Percentiles rank a stretch among this genome's conserved stretches.
These are phyloP conservation scores for Cladosporium colombiae DNA, from an alignment of 2,329 filamentous ascomycete species.

Conservation along the genomic window DNA sequence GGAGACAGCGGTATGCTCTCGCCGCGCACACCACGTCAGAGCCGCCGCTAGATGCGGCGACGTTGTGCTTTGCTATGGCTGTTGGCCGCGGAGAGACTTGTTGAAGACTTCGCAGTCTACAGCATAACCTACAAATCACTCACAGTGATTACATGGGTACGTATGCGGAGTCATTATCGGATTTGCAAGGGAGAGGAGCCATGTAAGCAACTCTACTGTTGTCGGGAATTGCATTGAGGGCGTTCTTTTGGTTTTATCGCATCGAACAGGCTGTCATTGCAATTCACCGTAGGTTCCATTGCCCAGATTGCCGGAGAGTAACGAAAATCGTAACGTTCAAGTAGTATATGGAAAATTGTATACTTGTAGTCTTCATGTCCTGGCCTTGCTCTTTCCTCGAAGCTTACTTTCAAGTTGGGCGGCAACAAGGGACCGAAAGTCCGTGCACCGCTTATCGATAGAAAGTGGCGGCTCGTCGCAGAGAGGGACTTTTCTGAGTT, in stretches of 20 bases:
- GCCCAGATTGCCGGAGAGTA: not conserved
- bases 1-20: not conserved
- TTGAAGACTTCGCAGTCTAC: not conserved
- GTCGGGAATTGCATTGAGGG: not conserved
- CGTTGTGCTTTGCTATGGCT: not conserved
- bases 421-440: not conserved
- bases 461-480: conserved; percentile 19
- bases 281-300: not conserved
- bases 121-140: not conserved
- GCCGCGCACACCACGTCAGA: conserved; percentile 1
- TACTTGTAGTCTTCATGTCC: not conserved
- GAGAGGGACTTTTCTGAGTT: conserved; percentile 19
- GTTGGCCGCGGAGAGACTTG: not conserved
- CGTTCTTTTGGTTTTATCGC: not conserved
- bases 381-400: not conserved
- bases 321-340: not conserved
- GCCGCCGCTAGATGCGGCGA: not conserved
- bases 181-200: not conserved
- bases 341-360: not conserved
- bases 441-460: conserved; percentile 17
- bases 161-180: not conserved
- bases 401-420: not conserved
- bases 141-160: not conserved
- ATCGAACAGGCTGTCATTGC: not conserved
- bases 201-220: not conserved